Conservation (phyloP, 1,139 yeast species). For the Yamadazyma mexicana region DNA sequence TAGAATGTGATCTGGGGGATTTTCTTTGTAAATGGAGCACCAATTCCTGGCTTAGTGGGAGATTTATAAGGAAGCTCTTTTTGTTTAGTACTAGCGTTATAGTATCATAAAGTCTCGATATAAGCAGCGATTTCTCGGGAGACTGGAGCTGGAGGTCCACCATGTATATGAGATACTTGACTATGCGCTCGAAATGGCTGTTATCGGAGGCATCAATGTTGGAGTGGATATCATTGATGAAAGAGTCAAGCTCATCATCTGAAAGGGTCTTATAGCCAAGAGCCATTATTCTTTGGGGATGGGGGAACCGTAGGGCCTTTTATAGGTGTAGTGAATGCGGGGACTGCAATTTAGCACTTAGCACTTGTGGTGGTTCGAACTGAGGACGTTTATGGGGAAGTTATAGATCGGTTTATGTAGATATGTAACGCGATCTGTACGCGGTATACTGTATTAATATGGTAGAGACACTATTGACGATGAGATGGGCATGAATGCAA, state of each 20-base stretch:
- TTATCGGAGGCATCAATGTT: constrained; percentile 33
- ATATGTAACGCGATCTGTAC: too few relatives aligned
- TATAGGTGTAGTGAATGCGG: background rate
- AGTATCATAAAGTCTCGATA: constrained; percentile 23
- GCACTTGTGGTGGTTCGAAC: background rate
- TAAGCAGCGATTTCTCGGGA: constrained; percentile 6
- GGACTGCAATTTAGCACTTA: background rate
- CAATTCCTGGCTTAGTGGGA: constrained; percentile 7
- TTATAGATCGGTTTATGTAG: too few relatives aligned
- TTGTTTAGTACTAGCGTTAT: constrained; percentile 31
- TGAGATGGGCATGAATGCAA: too few relatives aligned
- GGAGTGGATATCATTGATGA: constrained; percentile 36
- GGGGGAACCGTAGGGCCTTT: background rate
- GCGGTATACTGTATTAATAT: too few relatives aligned
- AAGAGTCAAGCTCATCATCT: constrained; percentile 28
- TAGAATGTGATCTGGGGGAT: background rate
- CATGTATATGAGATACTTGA: constrained; percentile 27
- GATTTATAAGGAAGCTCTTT: constrained; percentile 27
- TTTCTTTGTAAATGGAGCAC: background rate
- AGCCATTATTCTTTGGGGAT: background rate
- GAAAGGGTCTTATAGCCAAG: constrained; percentile 18
- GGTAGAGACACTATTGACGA: too few relatives aligned
- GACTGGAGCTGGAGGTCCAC: constrained; percentile 12
- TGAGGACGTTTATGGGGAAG: background rate
- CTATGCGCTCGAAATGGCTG: constrained; percentile 38